Evolutionary conservation across 2,329 filamentous ascomycete species (phyloP).

Genomic region (Venturia pyrina): DNA sequence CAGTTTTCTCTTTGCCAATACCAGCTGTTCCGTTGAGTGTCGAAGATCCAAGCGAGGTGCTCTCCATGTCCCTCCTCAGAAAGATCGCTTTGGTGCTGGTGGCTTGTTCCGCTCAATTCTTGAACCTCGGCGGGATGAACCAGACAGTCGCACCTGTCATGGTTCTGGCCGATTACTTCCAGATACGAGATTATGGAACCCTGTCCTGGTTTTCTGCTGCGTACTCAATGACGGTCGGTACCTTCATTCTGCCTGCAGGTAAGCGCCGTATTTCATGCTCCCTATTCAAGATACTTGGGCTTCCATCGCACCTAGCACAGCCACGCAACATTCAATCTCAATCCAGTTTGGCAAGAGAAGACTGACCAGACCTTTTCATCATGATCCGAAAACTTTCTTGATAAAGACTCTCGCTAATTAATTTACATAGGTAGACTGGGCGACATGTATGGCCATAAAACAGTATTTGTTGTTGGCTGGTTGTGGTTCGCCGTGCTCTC

Average conservation of each 20-base stretch:
- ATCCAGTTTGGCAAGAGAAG: not conserved
- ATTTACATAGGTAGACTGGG: slow-evolving; percentile 22
- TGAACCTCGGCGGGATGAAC: slow-evolving; percentile 7
- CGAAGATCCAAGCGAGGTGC: not conserved
- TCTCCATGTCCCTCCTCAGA: not conserved
- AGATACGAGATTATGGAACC: slow-evolving; percentile 22
- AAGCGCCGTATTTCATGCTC: not conserved
- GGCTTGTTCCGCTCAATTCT: slow-evolving; percentile 12
- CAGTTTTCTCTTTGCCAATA: not conserved
- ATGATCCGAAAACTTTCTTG: not conserved
- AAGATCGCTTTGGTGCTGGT: slow-evolving; percentile 10
- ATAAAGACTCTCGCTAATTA: not conserved
- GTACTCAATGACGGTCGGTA: slow-evolving; percentile 39
- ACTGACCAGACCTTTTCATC: no score
- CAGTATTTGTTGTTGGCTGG: slow-evolving; percentile 27
- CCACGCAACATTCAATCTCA: not conserved
- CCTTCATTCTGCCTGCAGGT: slow-evolving; percentile 27
- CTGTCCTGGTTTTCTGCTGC: slow-evolving; percentile 49
- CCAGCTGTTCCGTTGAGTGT: not conserved
- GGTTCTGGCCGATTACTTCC: slow-evolving; percentile 11
- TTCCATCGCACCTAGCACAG: not conserved
- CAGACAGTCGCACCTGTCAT: slow-evolving; percentile 13
- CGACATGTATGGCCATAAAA: slow-evolving; percentile 28
- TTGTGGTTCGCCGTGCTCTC: slow-evolving; percentile 29
- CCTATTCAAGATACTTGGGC: not conserved